Evolutionary conservation across 2,329 filamentous ascomycete species (phyloP), one percentile per base, ranked within the genome.

Genomic region (Hymenoscyphus repandus): DNA sequence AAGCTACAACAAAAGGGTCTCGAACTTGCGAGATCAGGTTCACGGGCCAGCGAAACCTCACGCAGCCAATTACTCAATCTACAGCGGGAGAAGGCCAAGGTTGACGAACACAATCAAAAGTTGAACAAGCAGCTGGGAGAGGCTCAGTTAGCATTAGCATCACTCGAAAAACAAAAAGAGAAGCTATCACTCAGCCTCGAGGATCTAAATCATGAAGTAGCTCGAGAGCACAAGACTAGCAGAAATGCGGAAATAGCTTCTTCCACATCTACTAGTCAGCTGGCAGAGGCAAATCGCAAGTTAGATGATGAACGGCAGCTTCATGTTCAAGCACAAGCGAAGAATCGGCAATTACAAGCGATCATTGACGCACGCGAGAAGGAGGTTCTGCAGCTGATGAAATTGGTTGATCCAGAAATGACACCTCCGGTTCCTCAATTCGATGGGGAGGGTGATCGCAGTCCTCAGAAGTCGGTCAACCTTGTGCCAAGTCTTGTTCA

Each of bases 1-100:
- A 97, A 97, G 70, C 78, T 99, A 15, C 92, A 97, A 64, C 92
- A 97, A 64, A 97, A 97, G 74, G 93, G 95, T 30, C 78, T 99
- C 6, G 92, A 99, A 65, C 95, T 99, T 67, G 92, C 92, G 37
- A 82, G 93, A 41, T 93, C 92, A 0, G 89, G 82, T 53, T 95
- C 91, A 5, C 85, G 86, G 52, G 92, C 88, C 30, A 90, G 81
- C 54, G 92, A 97, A 60, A 88, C 83, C 31, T 88, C 90, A 42
- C 84, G 91, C 34, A 78, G 84, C 2, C 87, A 93, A 58, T 75
- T 96, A 43, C 69, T 80, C 36, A 82, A 85, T 52, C 73, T 96
- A 27, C 90, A 92, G 57, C 80, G 84, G 13, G 92, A 96, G 64
- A 97, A 96, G 71, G 69, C 79, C 1, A 89, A 86, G 62, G 69